Evolutionary conservation across 192 early-diverging fungal species (phyloP).

Genomic region (Podochytrium sp.): DNA sequence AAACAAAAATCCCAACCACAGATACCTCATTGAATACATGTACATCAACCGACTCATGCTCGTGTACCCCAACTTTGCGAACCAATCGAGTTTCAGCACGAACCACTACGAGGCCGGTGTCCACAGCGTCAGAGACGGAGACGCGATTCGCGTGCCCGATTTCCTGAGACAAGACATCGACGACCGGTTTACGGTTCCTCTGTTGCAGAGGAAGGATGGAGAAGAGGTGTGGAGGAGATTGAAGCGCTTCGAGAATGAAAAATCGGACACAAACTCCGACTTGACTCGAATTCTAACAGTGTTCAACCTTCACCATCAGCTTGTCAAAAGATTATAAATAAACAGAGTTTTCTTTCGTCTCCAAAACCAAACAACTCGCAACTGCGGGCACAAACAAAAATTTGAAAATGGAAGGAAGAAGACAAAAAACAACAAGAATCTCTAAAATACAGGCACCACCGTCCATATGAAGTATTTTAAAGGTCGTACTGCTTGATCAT

Average conservation of each 20-base stretch:
- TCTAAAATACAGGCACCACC: too few relatives aligned
- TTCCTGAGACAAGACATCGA: conserved; percentile 20
- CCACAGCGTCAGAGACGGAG: conserved; percentile 38
- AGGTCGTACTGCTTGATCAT: conserved; percentile 50
- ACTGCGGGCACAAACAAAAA: too few relatives aligned
- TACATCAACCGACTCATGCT: conserved; percentile 27
- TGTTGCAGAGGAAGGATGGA: conserved; percentile 17
- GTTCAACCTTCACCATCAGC: too few relatives aligned
- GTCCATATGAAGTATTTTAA: background rate
- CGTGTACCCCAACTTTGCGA: conserved; percentile 38
- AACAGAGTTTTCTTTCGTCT: too few relatives aligned
- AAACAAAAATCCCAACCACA: too few relatives aligned
- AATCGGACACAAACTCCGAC: background rate
- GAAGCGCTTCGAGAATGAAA: background rate
- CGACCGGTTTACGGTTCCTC: conserved; percentile 41
- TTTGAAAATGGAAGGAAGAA: background rate
- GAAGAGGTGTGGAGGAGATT: conserved; percentile 4
- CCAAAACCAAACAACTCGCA: too few relatives aligned
- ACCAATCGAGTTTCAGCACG: conserved; percentile 41
- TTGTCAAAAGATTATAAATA: too few relatives aligned
- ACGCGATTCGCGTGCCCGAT: conserved; percentile 28
- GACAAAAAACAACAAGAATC: background rate
- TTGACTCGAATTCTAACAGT: too few relatives aligned
- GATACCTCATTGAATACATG: conserved; percentile 46
- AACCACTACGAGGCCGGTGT: conserved; percentile 47